Evolutionary conservation across 495 filamentous ascomycete species (phyloP).

Genomic region (Lentithecium fluviatile): DNA sequence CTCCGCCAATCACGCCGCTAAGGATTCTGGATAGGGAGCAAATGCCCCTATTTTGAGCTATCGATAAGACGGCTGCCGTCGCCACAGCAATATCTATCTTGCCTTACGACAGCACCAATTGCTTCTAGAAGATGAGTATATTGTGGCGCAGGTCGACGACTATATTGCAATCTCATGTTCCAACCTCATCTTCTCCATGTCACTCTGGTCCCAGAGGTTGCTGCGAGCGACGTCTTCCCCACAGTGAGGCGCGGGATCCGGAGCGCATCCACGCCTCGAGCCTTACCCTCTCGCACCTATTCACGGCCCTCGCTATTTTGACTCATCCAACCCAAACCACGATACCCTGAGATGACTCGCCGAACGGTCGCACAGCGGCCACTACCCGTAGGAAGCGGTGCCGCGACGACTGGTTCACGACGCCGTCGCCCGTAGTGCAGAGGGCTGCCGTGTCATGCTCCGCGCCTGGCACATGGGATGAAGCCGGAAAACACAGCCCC

Average conservation of each 20-base stretch:
- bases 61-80: slow-evolving; percentile 17
- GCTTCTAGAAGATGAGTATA: slow-evolving; percentile 23
- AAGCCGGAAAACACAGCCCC: not conserved
- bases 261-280: too few species aligned
- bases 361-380: not conserved
- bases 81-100: slow-evolving; percentile 9
- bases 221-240: too few species aligned
- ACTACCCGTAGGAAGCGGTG: not conserved
- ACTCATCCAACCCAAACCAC: too few species aligned
- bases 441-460: not conserved
- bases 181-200: not conserved
- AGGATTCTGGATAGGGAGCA: slow-evolving; percentile 8
- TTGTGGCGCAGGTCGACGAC: slow-evolving; percentile 11
- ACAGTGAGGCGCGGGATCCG: too few species aligned
- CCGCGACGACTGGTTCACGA: not conserved
- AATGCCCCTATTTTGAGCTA: slow-evolving; percentile 21
- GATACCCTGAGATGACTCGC: too few species aligned
- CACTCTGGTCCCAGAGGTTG: not conserved
- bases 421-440: not conserved
- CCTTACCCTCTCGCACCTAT: too few species aligned
- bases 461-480: not conserved
- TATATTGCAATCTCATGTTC: not conserved
- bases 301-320: too few species aligned
- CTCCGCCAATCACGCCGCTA: slow-evolving; percentile 15
- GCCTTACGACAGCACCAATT: slow-evolving; percentile 13